A percentile compares a stretch with the other conserved stretches of the same genome.
phyloP scores from a whole-genome alignment of 306 rosid genomes.

The Senna tora region DNA sequence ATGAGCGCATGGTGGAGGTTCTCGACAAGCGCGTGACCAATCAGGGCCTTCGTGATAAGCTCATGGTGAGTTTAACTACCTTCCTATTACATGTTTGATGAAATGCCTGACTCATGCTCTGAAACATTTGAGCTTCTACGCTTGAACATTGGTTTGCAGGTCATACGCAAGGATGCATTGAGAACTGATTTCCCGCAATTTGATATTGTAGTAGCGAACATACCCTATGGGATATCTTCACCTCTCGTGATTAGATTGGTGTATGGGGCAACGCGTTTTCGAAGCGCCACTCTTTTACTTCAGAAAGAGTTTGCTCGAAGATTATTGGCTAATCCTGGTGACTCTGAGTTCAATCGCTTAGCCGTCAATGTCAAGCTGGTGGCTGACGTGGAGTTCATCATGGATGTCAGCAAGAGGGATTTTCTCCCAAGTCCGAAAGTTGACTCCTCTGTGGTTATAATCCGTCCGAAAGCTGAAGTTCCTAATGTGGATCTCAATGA shows the following conservation, averaged over 20 bases:
- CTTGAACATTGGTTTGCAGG: constrained; percentile 49
- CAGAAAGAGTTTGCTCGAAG: constrained; percentile 92
- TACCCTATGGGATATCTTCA: constrained; percentile 85
- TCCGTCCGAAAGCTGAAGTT: constrained; percentile 63
- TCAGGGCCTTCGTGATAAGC: constrained; percentile 30
- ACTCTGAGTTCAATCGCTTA: constrained; percentile 75
- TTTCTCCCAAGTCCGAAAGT: constrained; percentile 85
- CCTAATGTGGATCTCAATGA: constrained; percentile 65
- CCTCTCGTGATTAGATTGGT: constrained; percentile 71
- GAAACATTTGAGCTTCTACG: not conserved
- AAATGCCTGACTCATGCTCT: constrained; percentile 41
- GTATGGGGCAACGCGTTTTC: constrained; percentile 52
- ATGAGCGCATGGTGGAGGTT: constrained; percentile 71
- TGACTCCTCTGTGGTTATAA: constrained; percentile 82
- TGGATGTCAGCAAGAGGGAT: constrained; percentile 90
- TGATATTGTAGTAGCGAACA: constrained; percentile 85
- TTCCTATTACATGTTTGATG: constrained; percentile 41
- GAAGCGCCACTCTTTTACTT: constrained; percentile 87
- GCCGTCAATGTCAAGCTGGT: constrained; percentile 78
- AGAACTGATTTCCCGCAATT: constrained; percentile 70
- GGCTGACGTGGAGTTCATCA: constrained; percentile 73
- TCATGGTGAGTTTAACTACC: constrained; percentile 50
- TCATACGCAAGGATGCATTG: constrained; percentile 72
- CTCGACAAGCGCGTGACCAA: constrained; percentile 65
- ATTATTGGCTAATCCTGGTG: constrained; percentile 72